A percentile compares a stretch with the other conserved stretches of the same genome.
These are phyloP conservation scores for Pseudonitzschia multistriata DNA, from an alignment of 108 stramenopile genomes.

Conservation along the genomic window DNA sequence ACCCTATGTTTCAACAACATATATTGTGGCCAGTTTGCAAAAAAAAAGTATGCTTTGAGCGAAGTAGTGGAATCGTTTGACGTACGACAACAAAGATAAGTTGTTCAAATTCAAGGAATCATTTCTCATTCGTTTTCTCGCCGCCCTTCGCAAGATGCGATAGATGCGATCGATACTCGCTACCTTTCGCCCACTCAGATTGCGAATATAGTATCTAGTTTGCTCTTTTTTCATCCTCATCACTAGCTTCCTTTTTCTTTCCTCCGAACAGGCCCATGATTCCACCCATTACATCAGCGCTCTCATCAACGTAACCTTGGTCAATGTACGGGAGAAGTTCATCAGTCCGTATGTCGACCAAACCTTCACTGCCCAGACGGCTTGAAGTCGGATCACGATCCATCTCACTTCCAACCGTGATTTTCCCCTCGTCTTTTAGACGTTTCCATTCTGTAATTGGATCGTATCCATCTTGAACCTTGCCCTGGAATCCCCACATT, in stretches of 20 bases:
- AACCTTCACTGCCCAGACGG: constrained; percentile 42
- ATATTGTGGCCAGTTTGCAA: too few relatives aligned
- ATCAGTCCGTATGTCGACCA: constrained; percentile 35
- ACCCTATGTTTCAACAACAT: too few relatives aligned
- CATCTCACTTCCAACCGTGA: constrained; percentile 39
- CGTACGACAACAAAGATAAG: too few relatives aligned
- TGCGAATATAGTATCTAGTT: too few relatives aligned
- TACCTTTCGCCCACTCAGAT: too few relatives aligned
- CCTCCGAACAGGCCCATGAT: constrained; percentile 29
- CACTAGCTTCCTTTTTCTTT: constrained; percentile 14
- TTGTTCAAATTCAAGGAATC: too few relatives aligned
- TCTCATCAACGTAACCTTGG: constrained; percentile 39
- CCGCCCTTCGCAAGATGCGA: too few relatives aligned
- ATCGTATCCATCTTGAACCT: constrained; percentile 27
- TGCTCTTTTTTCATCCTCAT: not conserved
- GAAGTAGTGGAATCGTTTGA: too few relatives aligned
- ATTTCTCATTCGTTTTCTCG: too few relatives aligned
- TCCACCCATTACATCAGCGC: constrained; percentile 21
- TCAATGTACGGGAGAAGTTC: constrained; percentile 49
- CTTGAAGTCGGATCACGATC: constrained; percentile 30
- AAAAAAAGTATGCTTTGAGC: too few relatives aligned
- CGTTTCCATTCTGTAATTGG: constrained; percentile 34
- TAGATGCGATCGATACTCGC: not conserved
- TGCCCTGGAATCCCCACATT: constrained; percentile 37
- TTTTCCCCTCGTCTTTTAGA: constrained; percentile 39